Conservation (phyloP, 75 land plant genomes). For the Pinus tabuliformis region DNA sequence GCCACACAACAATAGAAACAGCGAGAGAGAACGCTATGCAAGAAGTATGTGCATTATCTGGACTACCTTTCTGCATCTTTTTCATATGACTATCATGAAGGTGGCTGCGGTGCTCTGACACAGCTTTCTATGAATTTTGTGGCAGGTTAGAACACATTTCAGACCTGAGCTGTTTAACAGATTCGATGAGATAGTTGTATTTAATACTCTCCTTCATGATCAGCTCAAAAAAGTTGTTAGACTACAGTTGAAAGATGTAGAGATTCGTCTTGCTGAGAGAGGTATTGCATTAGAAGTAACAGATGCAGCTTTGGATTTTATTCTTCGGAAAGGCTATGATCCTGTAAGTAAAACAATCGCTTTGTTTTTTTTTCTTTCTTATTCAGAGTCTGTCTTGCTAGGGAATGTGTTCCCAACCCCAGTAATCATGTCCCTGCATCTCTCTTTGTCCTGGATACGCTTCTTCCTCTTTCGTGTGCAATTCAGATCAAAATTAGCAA, state of each 20-base stretch:
- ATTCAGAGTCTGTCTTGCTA: no score
- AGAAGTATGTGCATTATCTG: slow-evolving; percentile 43
- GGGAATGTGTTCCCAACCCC: no score
- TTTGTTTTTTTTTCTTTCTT: neutral
- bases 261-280: slow-evolving; percentile 82
- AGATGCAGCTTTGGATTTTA: slow-evolving; percentile 78
- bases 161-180: slow-evolving; percentile 90
- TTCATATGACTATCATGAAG: neutral
- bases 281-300: slow-evolving; percentile 91
- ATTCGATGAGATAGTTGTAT: slow-evolving; percentile 96
- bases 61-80: neutral
- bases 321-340: slow-evolving; percentile 81
- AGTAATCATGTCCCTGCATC: no score
- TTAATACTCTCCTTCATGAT: slow-evolving; percentile 85
- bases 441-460: no score
- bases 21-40: slow-evolving; percentile 78
- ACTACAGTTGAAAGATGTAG: slow-evolving; percentile 92
- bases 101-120: neutral
- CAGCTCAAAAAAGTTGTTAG: slow-evolving; percentile 88
- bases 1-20: slow-evolving; percentile 55
- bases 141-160: slow-evolving; percentile 84
- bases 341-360: slow-evolving; percentile 48
- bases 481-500: no score
- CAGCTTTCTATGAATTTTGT: neutral
- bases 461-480: neutral